These are phyloP conservation scores for Podila epigama DNA, from an alignment of 192 early-diverging fungal species.

Conservation along the genomic window DNA sequence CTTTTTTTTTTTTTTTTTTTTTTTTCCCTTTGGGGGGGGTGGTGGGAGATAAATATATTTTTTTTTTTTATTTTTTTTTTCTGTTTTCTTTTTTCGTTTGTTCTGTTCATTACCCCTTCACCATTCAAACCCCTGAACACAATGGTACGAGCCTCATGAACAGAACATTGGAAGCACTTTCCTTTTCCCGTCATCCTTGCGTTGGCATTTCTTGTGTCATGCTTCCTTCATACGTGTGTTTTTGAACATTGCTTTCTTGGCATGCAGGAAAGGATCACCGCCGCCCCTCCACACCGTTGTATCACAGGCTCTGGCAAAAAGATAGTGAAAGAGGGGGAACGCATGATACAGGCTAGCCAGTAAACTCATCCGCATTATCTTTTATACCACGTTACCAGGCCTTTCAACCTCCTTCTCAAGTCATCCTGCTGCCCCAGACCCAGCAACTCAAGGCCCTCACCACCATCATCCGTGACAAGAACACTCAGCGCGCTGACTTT, in stretches of 20 bases:
- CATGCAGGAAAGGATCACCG: no score
- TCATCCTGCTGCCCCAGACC: conserved; percentile 74
- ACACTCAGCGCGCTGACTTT: conserved; percentile 88
- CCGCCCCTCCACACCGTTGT: no score
- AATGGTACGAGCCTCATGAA: conserved; percentile 31
- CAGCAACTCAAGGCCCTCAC: conserved; percentile 81
- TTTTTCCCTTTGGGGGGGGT: neutral
- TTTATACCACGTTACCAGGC: conserved; percentile 8
- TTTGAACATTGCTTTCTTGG: no score
- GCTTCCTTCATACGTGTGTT: no score
- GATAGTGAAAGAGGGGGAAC: neutral
- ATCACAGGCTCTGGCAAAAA: no score
- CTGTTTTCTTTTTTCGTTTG: conserved; percentile 16
- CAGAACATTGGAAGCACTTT: no score
- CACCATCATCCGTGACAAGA: conserved; percentile 84
- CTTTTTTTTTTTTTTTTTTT: neutral
- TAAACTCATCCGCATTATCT: no score
- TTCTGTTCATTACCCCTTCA: conserved; percentile 48
- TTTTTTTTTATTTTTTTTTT: conserved; percentile 20
- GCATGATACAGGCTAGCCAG: no score
- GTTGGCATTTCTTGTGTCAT: no score
- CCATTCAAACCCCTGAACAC: conserved; percentile 48
- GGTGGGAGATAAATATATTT: neutral
- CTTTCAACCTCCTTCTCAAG: conserved; percentile 59
- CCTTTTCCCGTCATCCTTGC: no score